phyloP scores from a whole-genome alignment of 441 rosid species.

The Bruguiera hainesii region DNA sequence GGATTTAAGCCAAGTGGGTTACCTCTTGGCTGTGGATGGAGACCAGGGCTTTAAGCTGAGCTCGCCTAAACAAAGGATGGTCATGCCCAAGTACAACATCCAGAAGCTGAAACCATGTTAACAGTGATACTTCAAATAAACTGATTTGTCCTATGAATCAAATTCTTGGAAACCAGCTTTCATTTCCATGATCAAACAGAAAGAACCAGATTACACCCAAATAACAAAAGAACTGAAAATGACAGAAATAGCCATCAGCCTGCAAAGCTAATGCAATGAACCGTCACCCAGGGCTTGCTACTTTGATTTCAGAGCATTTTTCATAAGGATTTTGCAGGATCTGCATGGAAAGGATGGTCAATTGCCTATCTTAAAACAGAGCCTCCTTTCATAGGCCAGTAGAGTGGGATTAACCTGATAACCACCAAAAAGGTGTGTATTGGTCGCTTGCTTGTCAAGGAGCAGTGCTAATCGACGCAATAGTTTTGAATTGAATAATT shows the following conservation, averaged over 20 bases:
- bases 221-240: not conserved
- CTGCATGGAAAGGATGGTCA: too few species aligned
- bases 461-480: too few species aligned
- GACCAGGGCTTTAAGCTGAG: slow-evolving; percentile 94
- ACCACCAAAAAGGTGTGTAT: too few species aligned
- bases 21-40: slow-evolving; percentile 95
- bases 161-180: not conserved
- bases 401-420: too few species aligned
- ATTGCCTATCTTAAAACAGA: too few species aligned
- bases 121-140: slow-evolving; percentile 10
- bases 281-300: too few species aligned
- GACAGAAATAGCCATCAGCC: not conserved
- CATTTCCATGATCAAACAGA: not conserved
- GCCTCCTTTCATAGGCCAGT: too few species aligned
- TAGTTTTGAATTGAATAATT: too few species aligned
- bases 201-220: not conserved
- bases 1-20: slow-evolving; percentile 15
- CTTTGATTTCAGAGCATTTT: too few species aligned
- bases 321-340: too few species aligned
- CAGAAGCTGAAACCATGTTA: slow-evolving; percentile 47
- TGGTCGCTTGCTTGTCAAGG: too few species aligned
- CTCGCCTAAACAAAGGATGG: slow-evolving; percentile 82
- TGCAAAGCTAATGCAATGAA: not conserved
- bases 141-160: slow-evolving; percentile 4
- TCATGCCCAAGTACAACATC: slow-evolving; percentile 80